Evolutionary conservation across 2,329 filamentous ascomycete genomes (phyloP).

Genomic region (Cladophialophora psammophila): DNA sequence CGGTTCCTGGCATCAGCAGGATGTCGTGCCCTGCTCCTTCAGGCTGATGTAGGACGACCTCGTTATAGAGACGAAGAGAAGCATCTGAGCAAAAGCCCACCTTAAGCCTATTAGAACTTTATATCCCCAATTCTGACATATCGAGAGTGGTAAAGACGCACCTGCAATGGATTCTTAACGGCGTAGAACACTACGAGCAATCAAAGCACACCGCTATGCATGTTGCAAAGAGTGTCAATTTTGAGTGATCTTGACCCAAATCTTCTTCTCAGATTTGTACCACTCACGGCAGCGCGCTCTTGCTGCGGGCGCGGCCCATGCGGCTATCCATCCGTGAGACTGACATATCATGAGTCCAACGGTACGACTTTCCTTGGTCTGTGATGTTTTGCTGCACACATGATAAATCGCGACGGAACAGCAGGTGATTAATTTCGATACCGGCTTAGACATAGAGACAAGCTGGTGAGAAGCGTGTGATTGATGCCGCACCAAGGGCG

Average conservation of each 20-base stretch:
- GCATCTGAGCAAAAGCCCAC: neutral
- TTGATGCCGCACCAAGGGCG: neutral
- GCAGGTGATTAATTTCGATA: neutral
- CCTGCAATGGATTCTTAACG: neutral
- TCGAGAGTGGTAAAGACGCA: neutral
- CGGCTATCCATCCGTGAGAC: conserved; percentile 15
- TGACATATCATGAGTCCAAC: conserved; percentile 25
- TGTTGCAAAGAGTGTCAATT: neutral
- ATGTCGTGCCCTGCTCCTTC: conserved; percentile 9
- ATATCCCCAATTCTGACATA: neutral
- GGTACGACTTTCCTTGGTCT: neutral
- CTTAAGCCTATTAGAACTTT: neutral
- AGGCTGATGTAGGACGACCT: conserved; percentile 21
- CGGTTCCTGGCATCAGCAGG: conserved; percentile 32
- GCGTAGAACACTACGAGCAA: neutral
- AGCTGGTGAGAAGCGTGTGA: neutral
- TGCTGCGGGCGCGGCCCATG: conserved; percentile 19
- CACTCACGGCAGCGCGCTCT: neutral
- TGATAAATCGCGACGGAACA: neutral
- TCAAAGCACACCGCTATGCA: neutral
- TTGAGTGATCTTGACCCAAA: neutral
- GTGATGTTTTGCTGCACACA: neutral
- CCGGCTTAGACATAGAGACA: neutral
- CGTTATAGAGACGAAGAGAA: neutral
- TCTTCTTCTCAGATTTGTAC: conserved; percentile 4